A percentile compares a stretch with the other conserved stretches of the same genome.
Conservation (phyloP, 2,329 filamentous ascomycete genomes). For the Ophioceras dolichostomum region DNA sequence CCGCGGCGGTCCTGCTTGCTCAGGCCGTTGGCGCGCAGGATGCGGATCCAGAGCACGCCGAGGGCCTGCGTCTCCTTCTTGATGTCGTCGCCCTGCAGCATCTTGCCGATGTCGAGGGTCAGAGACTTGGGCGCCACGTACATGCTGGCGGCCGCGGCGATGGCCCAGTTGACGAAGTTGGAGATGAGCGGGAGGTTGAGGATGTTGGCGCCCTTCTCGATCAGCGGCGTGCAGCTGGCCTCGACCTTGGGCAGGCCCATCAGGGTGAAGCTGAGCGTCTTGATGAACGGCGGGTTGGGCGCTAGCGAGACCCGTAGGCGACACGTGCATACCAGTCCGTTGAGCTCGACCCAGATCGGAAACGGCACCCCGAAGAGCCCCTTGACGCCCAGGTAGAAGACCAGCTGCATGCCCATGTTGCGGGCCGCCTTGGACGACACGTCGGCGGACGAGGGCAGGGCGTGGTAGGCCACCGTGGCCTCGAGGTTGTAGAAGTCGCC, state of each 20-base stretch:
- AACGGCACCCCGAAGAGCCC: conserved; percentile 82
- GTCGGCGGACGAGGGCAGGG: conserved; percentile 57
- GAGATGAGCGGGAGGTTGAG: conserved; percentile 86
- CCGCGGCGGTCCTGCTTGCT: conserved; percentile 85
- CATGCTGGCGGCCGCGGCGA: conserved; percentile 73
- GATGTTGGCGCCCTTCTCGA: conserved; percentile 83
- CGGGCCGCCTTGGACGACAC: conserved; percentile 72
- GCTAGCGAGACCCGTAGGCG: conserved; percentile 74
- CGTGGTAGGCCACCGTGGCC: conserved; percentile 82
- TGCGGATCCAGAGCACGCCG: conserved; percentile 84
- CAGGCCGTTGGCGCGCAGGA: conserved; percentile 74
- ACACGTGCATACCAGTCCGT: conserved; percentile 79
- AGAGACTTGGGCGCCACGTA: conserved; percentile 93
- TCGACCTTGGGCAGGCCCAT: conserved; percentile 88
- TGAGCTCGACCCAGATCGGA: conserved; percentile 82
- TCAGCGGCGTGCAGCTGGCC: conserved; percentile 83
- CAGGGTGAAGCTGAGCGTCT: conserved; percentile 82
- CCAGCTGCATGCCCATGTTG: conserved; percentile 94
- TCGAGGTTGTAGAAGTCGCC: conserved; percentile 91
- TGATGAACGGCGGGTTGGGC: conserved; percentile 84
- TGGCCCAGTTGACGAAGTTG: conserved; percentile 94
- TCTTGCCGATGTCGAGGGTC: conserved; percentile 80
- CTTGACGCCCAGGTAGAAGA: conserved; percentile 86
- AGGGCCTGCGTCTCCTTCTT: conserved; percentile 80
- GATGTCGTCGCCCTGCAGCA: conserved; percentile 84